A percentile compares a stretch with the other conserved stretches of the same genome.
These are phyloP conservation scores for Coemansia sp. DNA, from an alignment of 192 early-diverging fungal genomes.

Conservation along the genomic window DNA sequence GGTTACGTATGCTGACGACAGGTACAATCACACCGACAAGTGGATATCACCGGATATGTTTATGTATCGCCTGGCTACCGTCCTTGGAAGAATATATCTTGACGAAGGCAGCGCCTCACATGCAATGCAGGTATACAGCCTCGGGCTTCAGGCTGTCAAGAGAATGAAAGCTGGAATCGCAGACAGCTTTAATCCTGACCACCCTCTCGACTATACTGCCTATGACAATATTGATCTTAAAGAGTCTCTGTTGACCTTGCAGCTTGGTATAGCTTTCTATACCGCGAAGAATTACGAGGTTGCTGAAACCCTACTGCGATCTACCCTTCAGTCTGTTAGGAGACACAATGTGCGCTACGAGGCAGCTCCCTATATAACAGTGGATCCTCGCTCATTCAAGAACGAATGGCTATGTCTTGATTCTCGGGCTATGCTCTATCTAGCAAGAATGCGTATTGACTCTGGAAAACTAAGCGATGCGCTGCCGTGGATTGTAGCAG, in stretches of 20 bases:
- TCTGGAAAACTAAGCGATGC: slow-evolving; percentile 20
- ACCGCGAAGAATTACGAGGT: slow-evolving; percentile 7
- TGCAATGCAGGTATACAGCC: slow-evolving; percentile 18
- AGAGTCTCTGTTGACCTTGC: slow-evolving; percentile 26
- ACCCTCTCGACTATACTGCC: slow-evolving; percentile 22
- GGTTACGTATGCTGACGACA: slow-evolving; percentile 8
- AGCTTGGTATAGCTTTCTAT: slow-evolving; percentile 33
- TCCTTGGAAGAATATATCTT: slow-evolving; percentile 18
- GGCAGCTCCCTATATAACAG: slow-evolving; percentile 24
- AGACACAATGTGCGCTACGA: slow-evolving; percentile 38
- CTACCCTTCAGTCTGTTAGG: slow-evolving; percentile 22
- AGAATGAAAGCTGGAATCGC: slow-evolving; percentile 25
- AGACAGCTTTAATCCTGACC: slow-evolving; percentile 23
- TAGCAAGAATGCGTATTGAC: slow-evolving; percentile 32
- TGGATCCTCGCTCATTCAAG: slow-evolving; percentile 23
- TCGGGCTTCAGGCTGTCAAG: slow-evolving; percentile 36
- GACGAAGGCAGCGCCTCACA: slow-evolving; percentile 8
- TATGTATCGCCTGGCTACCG: slow-evolving; percentile 11
- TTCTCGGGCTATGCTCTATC: slow-evolving; percentile 28
- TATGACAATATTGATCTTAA: slow-evolving; percentile 38
- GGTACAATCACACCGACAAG: slow-evolving; percentile 1
- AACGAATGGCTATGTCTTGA: slow-evolving; percentile 49
- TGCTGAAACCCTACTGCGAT: slow-evolving; percentile 33
- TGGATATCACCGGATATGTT: slow-evolving; percentile 18
- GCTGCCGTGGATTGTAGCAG: slow-evolving; percentile 33